Conservation (phyloP, 495 filamentous ascomycete species). For the Cairneyella variabilis region DNA sequence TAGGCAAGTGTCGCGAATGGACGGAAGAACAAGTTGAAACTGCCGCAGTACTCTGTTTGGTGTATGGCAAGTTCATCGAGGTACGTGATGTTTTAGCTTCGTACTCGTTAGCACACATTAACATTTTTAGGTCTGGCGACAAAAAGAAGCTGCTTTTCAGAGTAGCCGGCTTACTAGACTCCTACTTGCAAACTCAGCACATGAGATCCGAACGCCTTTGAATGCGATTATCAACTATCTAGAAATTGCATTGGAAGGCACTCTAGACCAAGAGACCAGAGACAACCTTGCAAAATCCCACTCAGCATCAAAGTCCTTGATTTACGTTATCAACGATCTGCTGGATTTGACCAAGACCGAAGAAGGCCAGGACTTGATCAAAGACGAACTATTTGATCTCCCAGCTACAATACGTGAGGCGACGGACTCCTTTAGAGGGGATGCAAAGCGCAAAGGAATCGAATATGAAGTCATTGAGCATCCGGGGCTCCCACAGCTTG, state of each 20-base stretch:
- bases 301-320: slow-evolving; percentile 91
- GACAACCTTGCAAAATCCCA: slow-evolving; percentile 86
- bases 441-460: slow-evolving; percentile 73
- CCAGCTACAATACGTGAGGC: slow-evolving; percentile 70
- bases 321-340: slow-evolving; percentile 95
- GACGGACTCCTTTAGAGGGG: slow-evolving; percentile 65
- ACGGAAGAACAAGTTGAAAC: slow-evolving; percentile 76
- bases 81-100: slow-evolving; percentile 25
- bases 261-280: slow-evolving; percentile 76
- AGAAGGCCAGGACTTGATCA: slow-evolving; percentile 73
- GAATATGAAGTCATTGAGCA: slow-evolving; percentile 62
- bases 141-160: slow-evolving; percentile 83
- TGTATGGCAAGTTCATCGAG: slow-evolving; percentile 72
- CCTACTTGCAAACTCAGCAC: slow-evolving; percentile 85
- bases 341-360: slow-evolving; percentile 90
- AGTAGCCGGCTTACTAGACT: slow-evolving; percentile 77
- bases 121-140: slow-evolving; percentile 66
- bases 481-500: slow-evolving; percentile 63
- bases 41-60: slow-evolving; percentile 81
- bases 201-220: slow-evolving; percentile 90
- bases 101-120: not conserved
- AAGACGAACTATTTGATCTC: slow-evolving; percentile 78
- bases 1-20: slow-evolving; percentile 73
- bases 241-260: slow-evolving; percentile 86
- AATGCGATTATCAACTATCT: slow-evolving; percentile 97